Evolutionary conservation across 2,329 filamentous ascomycete genomes (phyloP), one percentile per base, ranked within the genome.

Genomic region (Fusarium sp.): DNA sequence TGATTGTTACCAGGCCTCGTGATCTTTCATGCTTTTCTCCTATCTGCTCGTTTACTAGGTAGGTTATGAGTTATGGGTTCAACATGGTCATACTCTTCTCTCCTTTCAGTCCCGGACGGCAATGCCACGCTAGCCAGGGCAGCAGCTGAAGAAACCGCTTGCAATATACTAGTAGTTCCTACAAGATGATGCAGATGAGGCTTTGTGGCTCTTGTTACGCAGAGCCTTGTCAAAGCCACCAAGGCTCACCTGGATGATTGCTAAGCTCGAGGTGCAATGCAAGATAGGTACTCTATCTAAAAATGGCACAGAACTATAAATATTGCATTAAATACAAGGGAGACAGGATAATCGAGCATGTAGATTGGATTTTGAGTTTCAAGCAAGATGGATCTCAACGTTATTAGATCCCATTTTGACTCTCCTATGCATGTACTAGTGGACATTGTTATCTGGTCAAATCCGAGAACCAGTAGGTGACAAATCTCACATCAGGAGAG

Each of bases 401-500:
- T 13, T 29, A 27, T 29, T 13, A n/a, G 14, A 27, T 18, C 45
- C 22, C 16, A 16, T 18, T 50, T 50, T 52, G 47, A 29, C 47
- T n/a, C 45, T 50, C 47, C 10, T n/a, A 29, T n/a, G 27, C 24
- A 31, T n/a, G 18, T 18, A 54, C 27, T 31, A 7, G n/a, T 54
- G 11, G 18, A 47, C 10, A 11, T n/a, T 31, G 47, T 31, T 54
- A 54, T 54, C 47, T 14, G 27, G 47, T 31, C 47, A 31, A 52
- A 29, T 20, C 24, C 11, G n/a, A 54, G 27, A 18, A n/a, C 27
- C 47, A 31, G 24, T 62, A 52, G 62, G 54, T 54, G 68, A 72
- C 68, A 66, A 50, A 62, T 52, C 45, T 45, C 37, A 54, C 62
- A 40, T 69, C 61, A 70, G 42, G 58, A 57, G 47, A 64, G 58